Evolutionary conservation across 768 basidiomycete genomes (phyloP), one percentile per base, ranked within the genome.

Genomic region (Collybia nuda): DNA sequence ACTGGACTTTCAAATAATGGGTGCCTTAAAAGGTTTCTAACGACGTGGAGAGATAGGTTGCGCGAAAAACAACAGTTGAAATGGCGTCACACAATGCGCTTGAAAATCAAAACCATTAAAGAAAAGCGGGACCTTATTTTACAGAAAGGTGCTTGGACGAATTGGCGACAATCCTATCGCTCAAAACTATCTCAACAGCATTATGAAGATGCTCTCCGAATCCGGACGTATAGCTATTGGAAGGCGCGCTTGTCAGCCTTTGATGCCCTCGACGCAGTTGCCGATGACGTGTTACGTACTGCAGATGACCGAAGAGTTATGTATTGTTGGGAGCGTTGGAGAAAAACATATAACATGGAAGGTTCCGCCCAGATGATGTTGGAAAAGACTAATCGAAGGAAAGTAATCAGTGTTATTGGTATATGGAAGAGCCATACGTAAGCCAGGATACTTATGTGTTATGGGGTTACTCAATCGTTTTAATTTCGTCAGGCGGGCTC

Each of bases 1-100:
- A 64, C 72, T 1, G 59, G 59, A 0, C 59, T 80, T 19, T 77
- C 78, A 12, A 68, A 82, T 37, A 63, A 63, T 14, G 79, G 78
- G 26, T 65, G 64, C 45, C 62, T 82, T 41, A 77, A 69, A 45
- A 58, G 62, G 2, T 67, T 70, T 12, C 59, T 89, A 44, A 47
- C 57, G 6, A 44, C 64, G 2, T 93, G 91, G 91, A 77, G 74
- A 51, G 55, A 59, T 22, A 79, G 68, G 54, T 63, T 81, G 4
- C 79, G 75, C 54, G 75, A 81, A 58, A 82, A 74, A 57, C 73
- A 77, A 58, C 82, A 85, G 58, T 61, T 70, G 19, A 72, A 74
- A 49, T 88, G 86, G 85, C 78, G 84, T 24, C 69, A 79, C 42
- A 85, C 79, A 44, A 90, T 90, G 86, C 84, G 87, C 23, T 57